Conservation (phyloP, 768 basidiomycete genomes). For the Pulveroboletus sp. region DNA sequence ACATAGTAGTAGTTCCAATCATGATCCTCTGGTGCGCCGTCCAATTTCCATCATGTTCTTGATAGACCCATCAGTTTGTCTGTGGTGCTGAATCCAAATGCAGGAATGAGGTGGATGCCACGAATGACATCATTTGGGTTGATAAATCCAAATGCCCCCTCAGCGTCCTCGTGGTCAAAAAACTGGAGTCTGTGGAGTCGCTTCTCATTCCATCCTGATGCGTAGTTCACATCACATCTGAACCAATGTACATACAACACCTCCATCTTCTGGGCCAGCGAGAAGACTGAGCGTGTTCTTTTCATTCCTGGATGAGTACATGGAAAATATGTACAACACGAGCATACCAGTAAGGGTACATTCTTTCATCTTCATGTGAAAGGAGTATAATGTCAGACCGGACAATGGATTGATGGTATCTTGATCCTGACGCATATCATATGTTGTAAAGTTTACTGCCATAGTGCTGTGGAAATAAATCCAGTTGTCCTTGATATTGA, state of each 20-base stretch:
- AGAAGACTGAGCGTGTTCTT: too few relatives aligned
- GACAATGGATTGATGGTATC: background rate
- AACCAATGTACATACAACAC: constrained; percentile 14
- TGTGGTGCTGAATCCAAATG: constrained; percentile 19
- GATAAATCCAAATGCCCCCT: constrained; percentile 14
- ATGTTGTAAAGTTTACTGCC: background rate
- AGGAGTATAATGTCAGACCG: background rate
- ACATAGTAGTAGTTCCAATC: constrained; percentile 34
- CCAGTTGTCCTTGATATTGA: background rate
- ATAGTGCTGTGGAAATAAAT: background rate
- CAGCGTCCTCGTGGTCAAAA: background rate
- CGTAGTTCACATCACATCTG: constrained; percentile 12
- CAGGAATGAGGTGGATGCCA: constrained; percentile 13
- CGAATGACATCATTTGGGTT: constrained; percentile 10
- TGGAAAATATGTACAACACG: background rate
- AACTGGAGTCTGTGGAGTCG: constrained; percentile 35
- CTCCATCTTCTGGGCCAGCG: too few relatives aligned
- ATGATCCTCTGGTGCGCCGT: background rate
- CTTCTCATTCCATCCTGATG: constrained; percentile 24
- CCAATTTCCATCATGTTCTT: background rate
- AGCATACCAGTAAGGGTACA: background rate
- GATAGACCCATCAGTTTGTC: constrained; percentile 3
- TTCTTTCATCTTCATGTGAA: background rate
- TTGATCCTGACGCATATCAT: background rate
- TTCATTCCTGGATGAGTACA: too few relatives aligned